Base-by-base conservation (phyloP, 768 basidiomycete genomes). In the Boletus insuetus region DNA sequence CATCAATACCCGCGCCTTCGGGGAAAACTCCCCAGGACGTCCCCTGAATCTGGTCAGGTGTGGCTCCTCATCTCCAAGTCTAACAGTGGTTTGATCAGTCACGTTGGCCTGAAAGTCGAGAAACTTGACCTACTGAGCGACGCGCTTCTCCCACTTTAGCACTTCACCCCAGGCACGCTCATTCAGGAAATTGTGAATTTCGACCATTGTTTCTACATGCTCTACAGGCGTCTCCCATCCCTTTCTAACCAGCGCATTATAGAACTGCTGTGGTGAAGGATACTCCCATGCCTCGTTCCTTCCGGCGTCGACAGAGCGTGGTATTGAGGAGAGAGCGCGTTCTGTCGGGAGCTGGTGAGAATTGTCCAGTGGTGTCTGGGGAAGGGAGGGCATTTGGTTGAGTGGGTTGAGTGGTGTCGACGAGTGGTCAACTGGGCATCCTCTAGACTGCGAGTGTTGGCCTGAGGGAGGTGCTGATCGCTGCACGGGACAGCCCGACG, bases 211-310 rank as follows among this genome's bases (percentile, higher is more conserved):
- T 69, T 94, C 95, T 43, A 98, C 82, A 71, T 94, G 89, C 63
- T 98, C 93, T 71, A 95, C 94, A 0, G 94, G 94, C 3, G 97
- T 96, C 72, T 96, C 94, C 90, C 91, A 94, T 3, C 97, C 97
- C 69, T 99, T 99, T 58, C 94, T 77, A 11, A 92, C 92, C 14
- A 99, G 80, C 0, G 96, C 96, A 71, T 98, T 98, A 72, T 98
- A 95, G 68, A 98, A 98, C 70, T 98, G 95, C 72, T 98, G 96
- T 11, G 95, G 93, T 3, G 89, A 93, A 3, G 96, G 96, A 72
- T 98, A 98, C 68, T 97, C 94, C 96, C 96, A 98, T 44, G 77
- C 81, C 22, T 58, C 57, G 24, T 56, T 64, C 9, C 22, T 55
- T 19, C 50, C 58, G 2, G 55, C 16, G 1, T 71, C 67, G 4